Evolutionary conservation across 352 stramenopile species (phyloP), one percentile per base, ranked within the genome.

Genomic region (Globisporangium nagaii): DNA sequence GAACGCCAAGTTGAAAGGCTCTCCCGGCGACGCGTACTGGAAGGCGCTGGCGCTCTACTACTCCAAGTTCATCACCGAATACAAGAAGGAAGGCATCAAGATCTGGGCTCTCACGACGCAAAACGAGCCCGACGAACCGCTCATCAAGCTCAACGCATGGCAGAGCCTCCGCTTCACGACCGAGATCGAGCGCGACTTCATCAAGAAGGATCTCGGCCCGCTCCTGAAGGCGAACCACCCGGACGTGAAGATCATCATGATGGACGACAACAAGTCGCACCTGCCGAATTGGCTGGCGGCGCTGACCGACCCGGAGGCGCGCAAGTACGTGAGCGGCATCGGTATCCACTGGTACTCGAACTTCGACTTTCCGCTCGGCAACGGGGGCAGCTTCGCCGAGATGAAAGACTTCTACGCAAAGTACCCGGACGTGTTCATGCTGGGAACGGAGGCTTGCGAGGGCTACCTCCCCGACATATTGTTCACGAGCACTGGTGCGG

Each of bases 291-390:
- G 75, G 30, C 54, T 68, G 15, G 65, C 70, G 4, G 63, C 66
- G 15, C 67, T 86, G 22, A 50, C 72, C 12, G 73, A 88, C 31
- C 19, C 65, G 0, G 79, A 88, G 4, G 53, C 70, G 3, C 51
- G 67, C 17, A 65, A 88, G 56, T 96, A 93, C 65, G 68, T 96
- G n/a, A 73, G 79, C 11, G 88, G 88, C 6, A 60, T 96, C 10
- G 88, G 76, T 2, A 85, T 94, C 48, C 88, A 96, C 70, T 96
- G 88, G 84, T 93, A 95, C 70, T 70, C 65, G 54, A 76, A 85
- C 48, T 52, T 83, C 2, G 73, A 87, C 56, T 83, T 86, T 42
- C 67, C 58, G 19, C 58, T 79, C 27, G 61, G 63, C 12, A 31
- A 58, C 0, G 62, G 68, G 9, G 71, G 73, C 1, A 59, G 88